Base-by-base conservation (phyloP, 495 filamentous ascomycete genomes). In the Tetracladium marchalianum region DNA sequence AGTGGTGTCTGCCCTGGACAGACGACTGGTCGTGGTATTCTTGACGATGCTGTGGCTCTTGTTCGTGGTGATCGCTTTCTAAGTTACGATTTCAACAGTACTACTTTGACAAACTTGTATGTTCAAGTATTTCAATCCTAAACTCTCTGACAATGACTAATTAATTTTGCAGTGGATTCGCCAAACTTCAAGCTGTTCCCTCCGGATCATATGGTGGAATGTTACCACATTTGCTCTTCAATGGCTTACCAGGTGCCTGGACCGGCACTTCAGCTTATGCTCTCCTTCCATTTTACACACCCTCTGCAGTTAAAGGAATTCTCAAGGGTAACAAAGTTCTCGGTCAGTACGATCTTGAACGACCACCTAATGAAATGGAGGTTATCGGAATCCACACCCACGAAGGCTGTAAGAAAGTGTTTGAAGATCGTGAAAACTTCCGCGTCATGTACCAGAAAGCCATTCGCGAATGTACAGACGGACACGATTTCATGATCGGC, bases 1-100 rank as follows among this genome's bases (percentile, higher is more conserved):
- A 84, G 85, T 43, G 88, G 88, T 42, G 78, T 94, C 37, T 79
- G 81, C 39, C 84, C 87, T 5, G 81, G 81, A 9, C 92, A 80
- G 61, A 93, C 88, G 12, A 82, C 85, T 46, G 87, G 84, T 2
- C 77, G 87, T 47, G 85, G 82, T 1, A 82, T 95, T 42, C 70
- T 95, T 5, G 87, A 84, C 0, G 89, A 95, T 59, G 89, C 89
- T 1, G 84, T 89, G 8, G 77, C 80, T 41, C 68, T 94, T 12
- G 87, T 93, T 35, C 78, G 89, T 33, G 84, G 87, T 8, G 89
- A 95, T 61, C 74, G 89, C 4, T 90, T 90, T 64, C 88, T 90
- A 60, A 93, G 86, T 1, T 59, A 62, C 11, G 76, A 80, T 51
- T 90, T 85, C 62, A 82, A 79, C 34, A 76, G 87, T 0, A 76